These are phyloP conservation scores for Podospora fimiseda DNA, from an alignment of 495 filamentous ascomycete species.

Conservation along the genomic window DNA sequence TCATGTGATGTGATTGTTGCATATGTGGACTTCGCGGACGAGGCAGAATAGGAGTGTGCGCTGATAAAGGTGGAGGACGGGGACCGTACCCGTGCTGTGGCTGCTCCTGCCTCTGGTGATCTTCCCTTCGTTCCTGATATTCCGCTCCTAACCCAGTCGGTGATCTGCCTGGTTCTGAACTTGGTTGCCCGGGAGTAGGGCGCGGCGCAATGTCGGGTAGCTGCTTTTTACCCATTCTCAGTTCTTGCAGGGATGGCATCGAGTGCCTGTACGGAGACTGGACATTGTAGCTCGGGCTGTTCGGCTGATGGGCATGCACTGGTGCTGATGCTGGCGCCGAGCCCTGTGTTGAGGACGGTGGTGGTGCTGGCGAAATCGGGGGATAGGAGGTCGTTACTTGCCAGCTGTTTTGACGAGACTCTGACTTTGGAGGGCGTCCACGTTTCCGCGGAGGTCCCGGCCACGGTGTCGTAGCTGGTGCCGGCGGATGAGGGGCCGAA, in stretches of 20 bases:
- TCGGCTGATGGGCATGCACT: constrained; percentile 15
- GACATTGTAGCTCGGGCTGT: constrained; percentile 12
- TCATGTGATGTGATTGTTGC: neutral
- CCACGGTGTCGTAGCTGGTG: constrained; percentile 15
- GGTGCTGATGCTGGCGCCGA: constrained; percentile 5
- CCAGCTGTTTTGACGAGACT: constrained; percentile 15
- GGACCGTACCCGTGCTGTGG: neutral
- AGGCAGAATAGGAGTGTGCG: constrained; percentile 9
- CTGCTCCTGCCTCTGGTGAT: constrained; percentile 1
- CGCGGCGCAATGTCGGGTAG: constrained; percentile 16
- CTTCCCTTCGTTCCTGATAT: constrained; percentile 13
- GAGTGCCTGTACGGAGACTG: neutral
- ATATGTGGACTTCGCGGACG: constrained; percentile 16
- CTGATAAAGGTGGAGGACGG: neutral
- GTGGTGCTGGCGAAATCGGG: constrained; percentile 34
- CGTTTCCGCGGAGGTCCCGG: constrained; percentile 22
- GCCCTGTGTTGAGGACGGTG: constrained; percentile 20
- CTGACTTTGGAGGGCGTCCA: constrained; percentile 26
- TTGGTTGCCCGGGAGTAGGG: constrained; percentile 1
- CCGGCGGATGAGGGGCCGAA: constrained; percentile 9
- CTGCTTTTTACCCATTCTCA: constrained; percentile 3
- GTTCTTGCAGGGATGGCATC: neutral
- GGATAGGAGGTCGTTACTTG: constrained; percentile 28
- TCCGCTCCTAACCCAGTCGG: constrained; percentile 5
- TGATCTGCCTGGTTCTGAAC: neutral